Evolutionary conservation across 73 alveolate species (phyloP).

Genomic region (Paramecium biaurelia): DNA sequence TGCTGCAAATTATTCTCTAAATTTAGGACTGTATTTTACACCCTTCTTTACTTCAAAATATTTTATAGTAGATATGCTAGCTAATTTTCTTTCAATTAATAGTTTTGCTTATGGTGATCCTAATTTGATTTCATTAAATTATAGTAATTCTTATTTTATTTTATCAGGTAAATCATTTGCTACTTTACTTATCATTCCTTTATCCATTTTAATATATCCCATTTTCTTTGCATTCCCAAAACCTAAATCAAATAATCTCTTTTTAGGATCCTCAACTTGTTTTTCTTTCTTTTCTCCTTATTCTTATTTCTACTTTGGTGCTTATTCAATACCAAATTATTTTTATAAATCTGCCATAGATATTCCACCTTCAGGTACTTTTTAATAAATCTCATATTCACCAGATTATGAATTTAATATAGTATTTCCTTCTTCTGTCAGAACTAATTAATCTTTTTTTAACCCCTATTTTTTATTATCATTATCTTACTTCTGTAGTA

Average conservation of each 20-base stretch:
- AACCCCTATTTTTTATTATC: neutral
- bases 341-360: neutral
- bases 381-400: slow-evolving; percentile 38
- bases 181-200: slow-evolving; percentile 29
- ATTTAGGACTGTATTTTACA: neutral
- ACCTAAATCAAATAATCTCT: slow-evolving; percentile 24
- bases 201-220: slow-evolving; percentile 39
- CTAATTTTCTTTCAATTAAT: slow-evolving; percentile 49
- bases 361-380: slow-evolving; percentile 47
- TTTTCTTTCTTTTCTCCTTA: slow-evolving; percentile 34
- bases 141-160: slow-evolving; percentile 7
- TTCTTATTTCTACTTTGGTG: slow-evolving; percentile 17
- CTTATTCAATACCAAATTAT: slow-evolving; percentile 1
- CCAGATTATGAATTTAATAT: slow-evolving; percentile 8
- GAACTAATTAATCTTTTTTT: neutral
- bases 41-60: slow-evolving; percentile 39
- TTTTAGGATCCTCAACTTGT: neutral
- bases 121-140: slow-evolving; percentile 3
- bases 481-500: slow-evolving; percentile 23
- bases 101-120: slow-evolving; percentile 11
- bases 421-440: slow-evolving; percentile 49
- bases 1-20: slow-evolving; percentile 33
- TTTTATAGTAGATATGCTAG: neutral
- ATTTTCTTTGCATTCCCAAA: slow-evolving; percentile 48
- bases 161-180: slow-evolving; percentile 42